These are phyloP conservation scores for Xylaria castorea DNA, from an alignment of 495 filamentous ascomycete genomes.

Conservation along the genomic window DNA sequence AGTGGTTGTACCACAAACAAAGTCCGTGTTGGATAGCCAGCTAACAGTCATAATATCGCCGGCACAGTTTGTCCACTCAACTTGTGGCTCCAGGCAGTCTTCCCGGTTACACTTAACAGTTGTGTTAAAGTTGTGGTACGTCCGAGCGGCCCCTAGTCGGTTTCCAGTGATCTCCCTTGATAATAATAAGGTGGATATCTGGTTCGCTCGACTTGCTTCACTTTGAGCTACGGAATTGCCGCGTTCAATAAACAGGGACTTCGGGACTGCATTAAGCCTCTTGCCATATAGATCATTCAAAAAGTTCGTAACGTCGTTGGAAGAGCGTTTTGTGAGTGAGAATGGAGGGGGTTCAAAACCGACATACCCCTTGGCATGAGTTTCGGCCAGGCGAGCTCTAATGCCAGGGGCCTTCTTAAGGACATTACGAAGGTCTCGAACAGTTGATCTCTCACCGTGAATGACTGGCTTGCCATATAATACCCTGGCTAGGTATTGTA, in stretches of 20 bases:
- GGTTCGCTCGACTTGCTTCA: constrained; percentile 36
- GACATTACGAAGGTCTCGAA: constrained; percentile 33
- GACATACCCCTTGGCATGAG: constrained; percentile 29
- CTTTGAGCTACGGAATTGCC: constrained; percentile 37
- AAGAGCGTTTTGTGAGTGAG: constrained; percentile 32
- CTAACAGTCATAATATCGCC: constrained; percentile 65
- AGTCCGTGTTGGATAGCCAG: constrained; percentile 61
- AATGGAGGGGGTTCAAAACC: constrained; percentile 29
- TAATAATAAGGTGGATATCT: constrained; percentile 44
- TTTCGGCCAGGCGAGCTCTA: constrained; percentile 26
- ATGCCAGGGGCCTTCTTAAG: constrained; percentile 31
- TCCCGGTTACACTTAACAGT: constrained; percentile 50
- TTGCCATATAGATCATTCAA: constrained; percentile 40
- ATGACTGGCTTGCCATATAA: constrained; percentile 24
- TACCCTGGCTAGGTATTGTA: constrained; percentile 35
- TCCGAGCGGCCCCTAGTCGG: constrained; percentile 40
- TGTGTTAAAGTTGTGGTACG: constrained; percentile 45
- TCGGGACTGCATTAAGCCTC: constrained; percentile 26
- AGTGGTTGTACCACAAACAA: constrained; percentile 72
- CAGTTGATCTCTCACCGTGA: constrained; percentile 14
- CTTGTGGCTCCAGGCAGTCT: constrained; percentile 50
- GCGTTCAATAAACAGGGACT: constrained; percentile 37
- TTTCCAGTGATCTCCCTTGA: constrained; percentile 49
- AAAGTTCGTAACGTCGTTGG: constrained; percentile 44
- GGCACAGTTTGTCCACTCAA: constrained; percentile 61